Conservation (phyloP, 2,329 filamentous ascomycete species). For the Hysterium pulicare region DNA sequence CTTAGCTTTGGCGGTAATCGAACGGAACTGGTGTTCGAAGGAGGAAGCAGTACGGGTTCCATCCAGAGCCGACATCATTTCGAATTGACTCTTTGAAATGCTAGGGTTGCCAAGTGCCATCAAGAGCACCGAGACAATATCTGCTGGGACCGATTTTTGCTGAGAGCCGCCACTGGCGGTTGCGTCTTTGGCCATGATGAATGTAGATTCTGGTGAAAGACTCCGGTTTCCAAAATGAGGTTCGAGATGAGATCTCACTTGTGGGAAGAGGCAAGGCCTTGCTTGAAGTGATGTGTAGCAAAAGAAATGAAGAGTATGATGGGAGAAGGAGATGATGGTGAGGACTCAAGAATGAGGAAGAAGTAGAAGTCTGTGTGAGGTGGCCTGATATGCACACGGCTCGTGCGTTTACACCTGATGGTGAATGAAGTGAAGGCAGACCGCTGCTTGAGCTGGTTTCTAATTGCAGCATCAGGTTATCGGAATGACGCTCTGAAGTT, state of each 20-base stretch:
- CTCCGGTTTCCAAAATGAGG: no score
- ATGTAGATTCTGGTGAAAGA: no score
- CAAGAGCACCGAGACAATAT: slow-evolving; percentile 23
- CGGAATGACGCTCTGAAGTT: no score
- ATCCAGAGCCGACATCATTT: slow-evolving; percentile 28
- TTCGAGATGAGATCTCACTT: no score
- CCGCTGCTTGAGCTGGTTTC: no score
- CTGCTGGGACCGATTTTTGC: slow-evolving; percentile 16
- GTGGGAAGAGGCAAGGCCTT: neutral
- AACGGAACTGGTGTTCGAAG: slow-evolving; percentile 27
- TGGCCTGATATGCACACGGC: no score
- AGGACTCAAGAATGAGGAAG: slow-evolving; percentile 5
- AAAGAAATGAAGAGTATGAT: no score
- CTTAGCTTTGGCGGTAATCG: slow-evolving; percentile 20
- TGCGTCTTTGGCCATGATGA: slow-evolving; percentile 5
- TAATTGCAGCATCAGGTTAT: no score
- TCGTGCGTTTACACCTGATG: no score
- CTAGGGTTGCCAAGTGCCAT: slow-evolving; percentile 17
- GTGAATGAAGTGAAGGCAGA: no score
- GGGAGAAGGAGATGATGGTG: slow-evolving; percentile 4
- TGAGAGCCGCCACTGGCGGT: slow-evolving; percentile 1
- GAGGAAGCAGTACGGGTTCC: slow-evolving; percentile 18
- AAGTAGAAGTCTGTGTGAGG: neutral
- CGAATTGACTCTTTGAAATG: slow-evolving; percentile 18
- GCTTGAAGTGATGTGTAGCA: slow-evolving; percentile 5